Evolutionary conservation across 2,329 filamentous ascomycete species (phyloP), one percentile per base, ranked within the genome.

Genomic region (Xylaria sp.): DNA sequence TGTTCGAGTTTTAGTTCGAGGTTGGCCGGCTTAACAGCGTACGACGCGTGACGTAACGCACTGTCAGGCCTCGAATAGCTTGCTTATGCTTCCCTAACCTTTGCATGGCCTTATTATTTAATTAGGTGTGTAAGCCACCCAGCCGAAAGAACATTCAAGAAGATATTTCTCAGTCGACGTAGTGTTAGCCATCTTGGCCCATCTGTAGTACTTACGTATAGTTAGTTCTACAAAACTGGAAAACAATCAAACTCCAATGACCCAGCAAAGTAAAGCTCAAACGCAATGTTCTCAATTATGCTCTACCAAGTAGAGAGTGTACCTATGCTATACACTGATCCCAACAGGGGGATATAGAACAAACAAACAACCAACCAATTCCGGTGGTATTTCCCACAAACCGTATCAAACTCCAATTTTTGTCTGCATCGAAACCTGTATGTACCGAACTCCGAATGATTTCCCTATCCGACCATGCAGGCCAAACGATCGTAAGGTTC

Each of bases 221-320:
- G 4, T 38, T 13, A 38, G 36, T 38, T 11, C 11, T 13, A 38
- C 36, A 38, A 13, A 4, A 38, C 36, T 11, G 13, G 3, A 36
- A 40, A 15, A 40, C 42, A 33, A 11, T 36, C 6, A 26, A 48
- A 36, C 58, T 28, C 11, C 2, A 17, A n/a, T 60, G 44, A 60
- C 44, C 38, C 11, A 49, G 13, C 11, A 48, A n/a, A 33, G 7
- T 15, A 31, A 31, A n/a, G 4, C 10, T 42, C 5, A 53, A 31
- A 44, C 31, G 31, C 26, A 15, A 51, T 51, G 46, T 26, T 51
- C 44, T 61, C 46, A 5, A 61, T 61, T 61, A 36, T 48, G 13
- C n/a, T 61, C 9, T 28, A 49, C 23, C 59, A 61, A 40, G 33
- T 36, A 51, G 44, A 46, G 58, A 26, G 44, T 42, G 58, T 7